Evolutionary conservation across 441 rosid species (phyloP), one percentile per base, ranked within the genome.

Genomic region (Arabidopsis hybrid): DNA sequence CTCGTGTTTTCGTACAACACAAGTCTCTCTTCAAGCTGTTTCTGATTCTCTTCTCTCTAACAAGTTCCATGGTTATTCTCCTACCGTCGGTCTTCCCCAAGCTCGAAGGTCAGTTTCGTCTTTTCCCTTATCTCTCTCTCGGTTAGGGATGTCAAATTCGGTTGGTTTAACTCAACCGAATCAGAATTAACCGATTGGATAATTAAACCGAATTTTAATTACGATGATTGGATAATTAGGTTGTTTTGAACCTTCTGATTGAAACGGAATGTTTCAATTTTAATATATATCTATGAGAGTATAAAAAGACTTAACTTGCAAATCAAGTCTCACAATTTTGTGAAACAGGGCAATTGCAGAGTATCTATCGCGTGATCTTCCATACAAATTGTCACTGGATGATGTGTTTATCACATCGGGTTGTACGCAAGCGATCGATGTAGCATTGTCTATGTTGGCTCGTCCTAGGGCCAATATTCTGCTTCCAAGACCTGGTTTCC

Each of bases 351-450:
- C 97, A 42, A 83, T 91, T 13, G 91, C 93, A 1, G 91, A 88
- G 52, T 89, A 90, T 83, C 81, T 94, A 64, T 89, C 96, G 3
- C 74, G 73, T 8, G 91, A 91, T 82, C 91, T 94, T 72, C 96
- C 96, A 6, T 91, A 89, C 85, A 74, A 91, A 71, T 79, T 94
- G 60, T 82, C 92, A 55, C 53, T 83, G 1, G 92, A 91, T 42
- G 98, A 94, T 72, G 95, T 91, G 14, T 94, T 91, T 60, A 46
- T 91, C 31, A 94, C 97, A n/a, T 91, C 93, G 0, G 97, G 97
- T 35, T 91, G 97, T 89, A 90, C 96, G 0, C 97, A 94, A 82
- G 96, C 96, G 0, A 94, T 94, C 14, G 98, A 91, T 74, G 97
- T 90, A 32, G 92, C 97, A 12, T 65, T 94, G 61, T 79, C 92